Conservation (phyloP, 1,284 basidiomycete species). For the Trichosporon sp. region DNA sequence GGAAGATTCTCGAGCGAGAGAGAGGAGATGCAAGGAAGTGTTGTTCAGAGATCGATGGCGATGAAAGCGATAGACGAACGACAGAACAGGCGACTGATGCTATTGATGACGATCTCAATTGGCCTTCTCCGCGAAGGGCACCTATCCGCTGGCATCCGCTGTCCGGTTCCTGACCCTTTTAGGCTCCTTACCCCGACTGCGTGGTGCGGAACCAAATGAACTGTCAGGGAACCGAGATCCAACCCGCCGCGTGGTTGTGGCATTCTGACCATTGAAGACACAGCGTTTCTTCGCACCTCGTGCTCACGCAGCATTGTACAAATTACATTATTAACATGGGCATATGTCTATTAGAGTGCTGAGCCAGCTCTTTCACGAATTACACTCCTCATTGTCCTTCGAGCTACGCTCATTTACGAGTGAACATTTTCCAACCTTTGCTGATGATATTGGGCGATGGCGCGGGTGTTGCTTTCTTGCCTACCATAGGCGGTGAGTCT, state of each 20-base stretch:
- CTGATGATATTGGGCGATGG: not conserved
- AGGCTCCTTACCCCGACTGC: not conserved
- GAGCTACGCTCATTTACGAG: not conserved
- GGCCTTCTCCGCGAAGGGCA: not conserved
- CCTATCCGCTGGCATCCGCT: not conserved
- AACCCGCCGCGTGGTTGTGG: not conserved
- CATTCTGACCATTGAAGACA: not conserved
- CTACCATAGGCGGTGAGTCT: not conserved
- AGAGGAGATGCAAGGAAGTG: not conserved
- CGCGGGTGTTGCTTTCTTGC: not conserved
- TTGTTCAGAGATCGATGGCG: not conserved
- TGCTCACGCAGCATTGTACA: too few species aligned
- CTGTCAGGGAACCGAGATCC: not conserved
- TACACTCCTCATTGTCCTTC: too few species aligned
- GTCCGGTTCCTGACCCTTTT: not conserved
- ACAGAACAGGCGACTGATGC: not conserved
- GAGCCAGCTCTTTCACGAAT: too few species aligned
- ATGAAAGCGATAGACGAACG: not conserved
- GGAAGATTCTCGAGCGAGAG: not conserved
- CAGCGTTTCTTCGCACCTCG: too few species aligned
- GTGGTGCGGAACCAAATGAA: not conserved
- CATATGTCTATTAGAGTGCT: too few species aligned
- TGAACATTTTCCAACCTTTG: not conserved
- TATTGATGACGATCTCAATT: not conserved
- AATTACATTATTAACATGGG: too few species aligned